Evolutionary conservation across 2,329 filamentous ascomycete species (phyloP).

Genomic region (Scedosporium aurantiacum): DNA sequence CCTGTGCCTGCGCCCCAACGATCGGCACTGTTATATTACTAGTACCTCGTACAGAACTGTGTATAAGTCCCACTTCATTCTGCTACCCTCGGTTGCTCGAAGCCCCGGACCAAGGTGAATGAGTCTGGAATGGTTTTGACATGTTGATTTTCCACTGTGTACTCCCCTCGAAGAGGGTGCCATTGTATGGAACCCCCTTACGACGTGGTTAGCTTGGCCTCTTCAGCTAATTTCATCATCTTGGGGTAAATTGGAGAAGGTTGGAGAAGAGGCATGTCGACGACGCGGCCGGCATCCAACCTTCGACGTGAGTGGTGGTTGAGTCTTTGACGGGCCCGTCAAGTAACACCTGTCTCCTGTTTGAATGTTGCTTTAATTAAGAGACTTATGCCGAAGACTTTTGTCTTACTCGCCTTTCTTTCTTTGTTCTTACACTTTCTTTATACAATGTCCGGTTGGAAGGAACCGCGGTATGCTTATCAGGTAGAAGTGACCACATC

Average conservation of each 20-base stretch:
- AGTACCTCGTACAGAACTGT: no score
- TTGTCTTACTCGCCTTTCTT: neutral
- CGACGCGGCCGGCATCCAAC: neutral
- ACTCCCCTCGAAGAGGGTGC: neutral
- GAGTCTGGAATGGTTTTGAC: no score
- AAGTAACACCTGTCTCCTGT: neutral
- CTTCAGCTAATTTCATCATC: neutral
- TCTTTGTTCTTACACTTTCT: neutral
- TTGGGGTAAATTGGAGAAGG: conserved; percentile 2
- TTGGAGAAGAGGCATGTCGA: neutral
- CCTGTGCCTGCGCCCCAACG: neutral
- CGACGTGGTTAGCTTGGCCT: neutral
- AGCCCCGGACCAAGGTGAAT: neutral
- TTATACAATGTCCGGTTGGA: neutral
- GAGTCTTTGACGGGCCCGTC: no score
- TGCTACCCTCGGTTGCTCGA: neutral
- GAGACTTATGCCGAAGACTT: neutral
- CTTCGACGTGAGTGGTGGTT: neutral
- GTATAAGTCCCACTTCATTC: neutral
- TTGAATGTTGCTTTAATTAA: neutral
- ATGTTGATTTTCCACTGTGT: neutral
- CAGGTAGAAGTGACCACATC: no score
- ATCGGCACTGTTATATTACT: neutral
- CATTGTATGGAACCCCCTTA: neutral
- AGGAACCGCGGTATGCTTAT: no score